Evolutionary conservation across 1,284 basidiomycete species (phyloP).

Genomic region (Irpex sp.): DNA sequence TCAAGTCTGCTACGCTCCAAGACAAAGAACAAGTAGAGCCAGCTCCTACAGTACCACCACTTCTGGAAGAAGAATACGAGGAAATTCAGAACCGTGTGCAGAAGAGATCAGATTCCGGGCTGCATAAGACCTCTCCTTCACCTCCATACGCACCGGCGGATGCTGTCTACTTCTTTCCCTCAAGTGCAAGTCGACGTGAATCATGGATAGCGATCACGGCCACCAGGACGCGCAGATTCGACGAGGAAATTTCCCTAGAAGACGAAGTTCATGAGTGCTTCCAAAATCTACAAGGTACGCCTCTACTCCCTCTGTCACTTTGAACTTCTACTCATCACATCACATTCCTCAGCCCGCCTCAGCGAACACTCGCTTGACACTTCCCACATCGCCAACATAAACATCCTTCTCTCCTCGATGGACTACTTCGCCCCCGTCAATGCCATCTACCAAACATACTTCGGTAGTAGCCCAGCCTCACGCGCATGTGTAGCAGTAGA

Average conservation of each 20-base stretch:
- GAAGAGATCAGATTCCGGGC: background rate
- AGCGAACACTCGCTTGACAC: conserved; percentile 43
- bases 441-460: conserved; percentile 74
- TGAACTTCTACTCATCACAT: background rate
- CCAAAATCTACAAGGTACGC: conserved; percentile 47
- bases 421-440: conserved; percentile 75
- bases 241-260: conserved; percentile 37
- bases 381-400: conserved; percentile 74
- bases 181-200: conserved; percentile 21
- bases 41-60: conserved; percentile 38
- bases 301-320: background rate
- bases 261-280: conserved; percentile 68
- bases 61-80: conserved; percentile 45
- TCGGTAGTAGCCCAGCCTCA: conserved; percentile 89
- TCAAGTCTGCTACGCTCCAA: conserved; percentile 64
- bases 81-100: conserved; percentile 22
- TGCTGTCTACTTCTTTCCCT: conserved; percentile 4
- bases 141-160: background rate
- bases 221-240: background rate
- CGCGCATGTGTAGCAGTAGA: conserved; percentile 87
- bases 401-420: conserved; percentile 83
- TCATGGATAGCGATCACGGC: conserved; percentile 53
- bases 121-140: background rate
- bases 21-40: conserved; percentile 37
- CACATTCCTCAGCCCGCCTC: conserved; percentile 43